Conservation (phyloP, 306 rosid species). For the Quercus cerris region DNA sequence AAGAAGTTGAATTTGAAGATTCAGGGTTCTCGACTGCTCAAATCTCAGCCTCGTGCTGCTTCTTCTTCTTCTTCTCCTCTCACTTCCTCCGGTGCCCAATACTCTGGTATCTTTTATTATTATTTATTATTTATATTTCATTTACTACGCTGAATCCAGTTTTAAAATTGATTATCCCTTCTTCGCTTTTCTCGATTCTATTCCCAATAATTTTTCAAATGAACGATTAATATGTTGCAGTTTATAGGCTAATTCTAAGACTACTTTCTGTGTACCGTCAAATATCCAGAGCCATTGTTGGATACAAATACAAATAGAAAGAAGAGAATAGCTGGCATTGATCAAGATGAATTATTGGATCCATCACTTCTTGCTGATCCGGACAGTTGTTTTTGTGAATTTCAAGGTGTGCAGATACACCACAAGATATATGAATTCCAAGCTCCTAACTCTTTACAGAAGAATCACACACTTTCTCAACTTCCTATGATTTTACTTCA, state of each 20-base stretch:
- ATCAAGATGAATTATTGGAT: conserved; percentile 73
- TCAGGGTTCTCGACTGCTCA: conserved; percentile 12
- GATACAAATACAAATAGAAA: conserved; percentile 48
- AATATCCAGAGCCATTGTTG: conserved; percentile 48
- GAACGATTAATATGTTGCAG: neutral
- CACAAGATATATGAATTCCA: conserved; percentile 65
- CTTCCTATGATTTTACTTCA: conserved; percentile 69
- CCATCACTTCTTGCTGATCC: conserved; percentile 74
- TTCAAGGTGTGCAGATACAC: conserved; percentile 74
- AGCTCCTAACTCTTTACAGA: conserved; percentile 29
- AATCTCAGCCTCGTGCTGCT: conserved; percentile 26
- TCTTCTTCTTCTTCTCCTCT: conserved; percentile 54
- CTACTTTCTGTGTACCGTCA: conserved; percentile 5
- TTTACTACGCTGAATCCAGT: no score
- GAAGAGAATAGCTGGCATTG: conserved; percentile 71
- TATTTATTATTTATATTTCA: no score
- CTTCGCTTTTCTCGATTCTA: neutral
- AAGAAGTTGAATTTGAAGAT: neutral
- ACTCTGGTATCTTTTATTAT: conserved; percentile 33
- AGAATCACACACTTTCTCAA: conserved; percentile 29
- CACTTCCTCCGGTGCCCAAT: conserved; percentile 59
- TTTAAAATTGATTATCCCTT: neutral
- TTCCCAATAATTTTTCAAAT: neutral
- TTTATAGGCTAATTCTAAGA: conserved; percentile 14
- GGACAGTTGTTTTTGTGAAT: conserved; percentile 84